A percentile compares a stretch with the other conserved stretches of the same genome.
Evolutionary conservation across 2,329 filamentous ascomycete species (phyloP).

Genomic region (Colletotrichum plurivorum): DNA sequence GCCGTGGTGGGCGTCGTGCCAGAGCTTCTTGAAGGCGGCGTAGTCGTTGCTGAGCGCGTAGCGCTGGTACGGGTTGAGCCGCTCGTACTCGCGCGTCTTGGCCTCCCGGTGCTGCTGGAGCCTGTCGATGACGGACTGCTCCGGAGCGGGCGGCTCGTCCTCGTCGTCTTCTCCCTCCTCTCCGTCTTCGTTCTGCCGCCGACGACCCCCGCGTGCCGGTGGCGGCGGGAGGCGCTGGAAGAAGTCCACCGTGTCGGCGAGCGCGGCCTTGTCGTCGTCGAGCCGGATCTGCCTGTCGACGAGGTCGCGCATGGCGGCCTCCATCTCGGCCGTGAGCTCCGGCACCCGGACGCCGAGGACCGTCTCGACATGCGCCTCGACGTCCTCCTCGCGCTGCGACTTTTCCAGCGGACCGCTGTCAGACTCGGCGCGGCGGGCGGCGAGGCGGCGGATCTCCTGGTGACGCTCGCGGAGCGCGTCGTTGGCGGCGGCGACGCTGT

Average conservation of each 20-base stretch:
- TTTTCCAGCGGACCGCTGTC: slow-evolving; percentile 47
- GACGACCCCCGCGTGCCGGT: slow-evolving; percentile 6
- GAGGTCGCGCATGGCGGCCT: slow-evolving; percentile 61
- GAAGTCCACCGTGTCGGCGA: slow-evolving; percentile 50
- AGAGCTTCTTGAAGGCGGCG: slow-evolving; percentile 69
- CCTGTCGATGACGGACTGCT: slow-evolving; percentile 49
- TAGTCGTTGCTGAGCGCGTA: slow-evolving; percentile 73
- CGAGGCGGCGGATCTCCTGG: slow-evolving; percentile 49
- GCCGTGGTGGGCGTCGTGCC: slow-evolving; percentile 67
- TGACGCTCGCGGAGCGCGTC: slow-evolving; percentile 58
- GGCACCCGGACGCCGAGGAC: slow-evolving; percentile 57
- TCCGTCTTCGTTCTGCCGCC: slow-evolving; percentile 37
- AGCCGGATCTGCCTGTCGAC: slow-evolving; percentile 66
- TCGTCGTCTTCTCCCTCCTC: slow-evolving; percentile 45
- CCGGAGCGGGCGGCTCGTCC: slow-evolving; percentile 33
- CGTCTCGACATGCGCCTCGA: slow-evolving; percentile 55
- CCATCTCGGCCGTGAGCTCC: slow-evolving; percentile 59
- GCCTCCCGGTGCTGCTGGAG: slow-evolving; percentile 53
- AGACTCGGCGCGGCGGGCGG: slow-evolving; percentile 54
- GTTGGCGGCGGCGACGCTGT: slow-evolving; percentile 64
- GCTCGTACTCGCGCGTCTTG: slow-evolving; percentile 59
- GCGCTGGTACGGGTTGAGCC: slow-evolving; percentile 58
- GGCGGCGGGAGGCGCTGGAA: slow-evolving; percentile 33
- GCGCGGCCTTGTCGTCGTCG: slow-evolving; percentile 61
- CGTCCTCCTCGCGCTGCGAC: slow-evolving; percentile 52